Evolutionary conservation across 208 protist genomes (phyloP).

Genomic region (Leptomonas seymouri): DNA sequence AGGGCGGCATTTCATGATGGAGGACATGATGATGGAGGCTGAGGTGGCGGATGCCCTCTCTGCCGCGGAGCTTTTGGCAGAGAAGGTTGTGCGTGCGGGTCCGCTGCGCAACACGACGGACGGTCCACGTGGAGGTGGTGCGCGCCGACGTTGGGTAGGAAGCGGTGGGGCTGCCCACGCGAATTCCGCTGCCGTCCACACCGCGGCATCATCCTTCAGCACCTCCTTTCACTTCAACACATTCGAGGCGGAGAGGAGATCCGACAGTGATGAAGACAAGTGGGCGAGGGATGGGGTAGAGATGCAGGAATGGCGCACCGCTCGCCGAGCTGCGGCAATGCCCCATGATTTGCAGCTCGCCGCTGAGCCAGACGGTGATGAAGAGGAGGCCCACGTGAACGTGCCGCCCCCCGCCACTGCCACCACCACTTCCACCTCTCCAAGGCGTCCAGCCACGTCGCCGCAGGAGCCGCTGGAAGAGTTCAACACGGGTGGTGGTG

Average conservation of each 20-base stretch:
- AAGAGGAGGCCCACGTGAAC: constrained; percentile 10
- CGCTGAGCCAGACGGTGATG: neutral
- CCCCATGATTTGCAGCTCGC: neutral
- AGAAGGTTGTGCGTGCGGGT: constrained; percentile 38
- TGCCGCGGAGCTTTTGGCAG: constrained; percentile 59
- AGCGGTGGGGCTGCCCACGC: neutral
- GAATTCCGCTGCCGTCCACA: neutral
- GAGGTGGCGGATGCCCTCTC: constrained; percentile 61
- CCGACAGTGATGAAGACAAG: neutral
- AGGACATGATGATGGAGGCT: constrained; percentile 58
- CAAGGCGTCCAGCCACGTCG: neutral
- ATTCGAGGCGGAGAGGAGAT: neutral
- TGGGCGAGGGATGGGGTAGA: constrained; percentile 11
- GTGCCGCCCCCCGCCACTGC: neutral
- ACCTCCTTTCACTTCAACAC: neutral
- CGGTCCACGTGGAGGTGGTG: neutral
- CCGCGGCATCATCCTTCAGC: neutral
- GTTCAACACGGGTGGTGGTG: neutral
- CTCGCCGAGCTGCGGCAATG: constrained; percentile 4
- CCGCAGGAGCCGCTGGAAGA: constrained; percentile 9
- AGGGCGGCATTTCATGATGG: constrained; percentile 47
- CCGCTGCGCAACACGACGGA: constrained; percentile 24
- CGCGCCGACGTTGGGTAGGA: constrained; percentile 9
- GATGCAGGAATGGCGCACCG: constrained; percentile 24
- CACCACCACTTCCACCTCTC: neutral